phyloP scores from a whole-genome alignment of 2,329 filamentous ascomycete genomes.

The Fusarium nelsonii region DNA sequence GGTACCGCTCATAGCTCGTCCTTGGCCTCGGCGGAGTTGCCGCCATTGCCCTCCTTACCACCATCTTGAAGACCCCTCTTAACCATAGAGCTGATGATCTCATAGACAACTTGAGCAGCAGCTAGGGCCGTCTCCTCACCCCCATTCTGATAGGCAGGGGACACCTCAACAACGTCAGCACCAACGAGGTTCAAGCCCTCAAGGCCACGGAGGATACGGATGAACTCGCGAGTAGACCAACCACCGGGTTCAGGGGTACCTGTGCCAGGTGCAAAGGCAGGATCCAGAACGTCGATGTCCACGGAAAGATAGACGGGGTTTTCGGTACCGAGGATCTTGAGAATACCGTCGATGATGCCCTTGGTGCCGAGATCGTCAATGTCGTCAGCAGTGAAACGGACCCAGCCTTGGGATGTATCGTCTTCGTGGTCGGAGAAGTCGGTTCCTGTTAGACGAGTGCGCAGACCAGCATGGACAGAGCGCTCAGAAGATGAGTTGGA shows the following conservation, averaged over 20 bases:
- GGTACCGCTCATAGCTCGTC: slow-evolving; percentile 54
- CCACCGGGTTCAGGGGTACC: slow-evolving; percentile 92
- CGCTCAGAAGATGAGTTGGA: slow-evolving; percentile 75
- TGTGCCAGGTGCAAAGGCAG: slow-evolving; percentile 75
- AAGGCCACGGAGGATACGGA: slow-evolving; percentile 83
- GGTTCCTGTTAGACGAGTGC: slow-evolving; percentile 77
- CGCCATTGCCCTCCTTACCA: slow-evolving; percentile 51
- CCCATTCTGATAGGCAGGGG: slow-evolving; percentile 83
- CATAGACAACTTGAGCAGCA: slow-evolving; percentile 85
- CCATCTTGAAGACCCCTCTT: slow-evolving; percentile 62
- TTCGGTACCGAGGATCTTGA: slow-evolving; percentile 78
- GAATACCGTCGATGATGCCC: slow-evolving; percentile 78
- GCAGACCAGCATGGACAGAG: slow-evolving; percentile 84
- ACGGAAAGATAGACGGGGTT: slow-evolving; percentile 82
- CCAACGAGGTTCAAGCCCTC: slow-evolving; percentile 88
- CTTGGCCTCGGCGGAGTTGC: slow-evolving; percentile 34
- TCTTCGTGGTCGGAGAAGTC: slow-evolving; percentile 77
- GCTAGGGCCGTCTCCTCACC: slow-evolving; percentile 87
- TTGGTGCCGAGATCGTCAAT: slow-evolving; percentile 83
- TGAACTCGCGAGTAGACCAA: slow-evolving; percentile 90
- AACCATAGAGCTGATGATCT: slow-evolving; percentile 83
- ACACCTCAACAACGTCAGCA: slow-evolving; percentile 88
- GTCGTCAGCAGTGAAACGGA: slow-evolving; percentile 83
- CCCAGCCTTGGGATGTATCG: slow-evolving; percentile 81
- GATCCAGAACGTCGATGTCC: slow-evolving; percentile 90